Evolutionary conservation across 2,329 filamentous ascomycete species (phyloP).

Genomic region (Arthroderma uncinatum): DNA sequence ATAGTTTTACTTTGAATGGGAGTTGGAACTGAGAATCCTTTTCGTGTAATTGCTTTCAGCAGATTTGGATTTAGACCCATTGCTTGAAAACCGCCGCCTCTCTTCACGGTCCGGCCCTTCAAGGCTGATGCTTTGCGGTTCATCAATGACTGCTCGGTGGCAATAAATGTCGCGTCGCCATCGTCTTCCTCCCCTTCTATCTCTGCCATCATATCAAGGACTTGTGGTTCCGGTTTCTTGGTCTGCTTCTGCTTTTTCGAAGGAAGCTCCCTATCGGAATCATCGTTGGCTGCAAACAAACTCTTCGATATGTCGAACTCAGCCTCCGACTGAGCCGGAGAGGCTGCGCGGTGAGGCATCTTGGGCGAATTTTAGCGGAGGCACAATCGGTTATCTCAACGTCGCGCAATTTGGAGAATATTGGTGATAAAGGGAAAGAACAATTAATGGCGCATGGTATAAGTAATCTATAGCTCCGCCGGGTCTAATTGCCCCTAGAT

Average conservation of each 20-base stretch:
- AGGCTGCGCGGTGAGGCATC: slow-evolving; percentile 64
- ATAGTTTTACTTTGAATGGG: slow-evolving; percentile 97
- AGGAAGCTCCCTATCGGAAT: slow-evolving; percentile 34
- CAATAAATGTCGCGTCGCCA: slow-evolving; percentile 80
- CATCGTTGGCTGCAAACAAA: slow-evolving; percentile 54
- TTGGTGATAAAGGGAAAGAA: background rate
- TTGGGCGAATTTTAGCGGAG: background rate
- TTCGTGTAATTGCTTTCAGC: slow-evolving; percentile 80
- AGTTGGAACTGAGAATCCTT: slow-evolving; percentile 91
- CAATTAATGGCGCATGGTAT: background rate
- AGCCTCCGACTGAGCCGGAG: slow-evolving; percentile 75
- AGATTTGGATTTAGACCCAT: slow-evolving; percentile 80
- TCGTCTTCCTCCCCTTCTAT: slow-evolving; percentile 47
- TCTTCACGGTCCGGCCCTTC: slow-evolving; percentile 79
- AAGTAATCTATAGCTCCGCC: background rate
- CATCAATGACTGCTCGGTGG: slow-evolving; percentile 70
- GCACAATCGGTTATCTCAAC: background rate
- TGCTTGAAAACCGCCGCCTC: slow-evolving; percentile 89
- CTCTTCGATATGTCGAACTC: slow-evolving; percentile 82
- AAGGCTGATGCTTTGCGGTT: slow-evolving; percentile 76
- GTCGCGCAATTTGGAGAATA: background rate
- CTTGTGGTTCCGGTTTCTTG: slow-evolving; percentile 23
- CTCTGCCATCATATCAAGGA: slow-evolving; percentile 45
- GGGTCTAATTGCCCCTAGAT: background rate
- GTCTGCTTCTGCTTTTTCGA: slow-evolving; percentile 34